Evolutionary conservation across 257 asterid genomes (phyloP).

Genomic region (Striga asiatica): DNA sequence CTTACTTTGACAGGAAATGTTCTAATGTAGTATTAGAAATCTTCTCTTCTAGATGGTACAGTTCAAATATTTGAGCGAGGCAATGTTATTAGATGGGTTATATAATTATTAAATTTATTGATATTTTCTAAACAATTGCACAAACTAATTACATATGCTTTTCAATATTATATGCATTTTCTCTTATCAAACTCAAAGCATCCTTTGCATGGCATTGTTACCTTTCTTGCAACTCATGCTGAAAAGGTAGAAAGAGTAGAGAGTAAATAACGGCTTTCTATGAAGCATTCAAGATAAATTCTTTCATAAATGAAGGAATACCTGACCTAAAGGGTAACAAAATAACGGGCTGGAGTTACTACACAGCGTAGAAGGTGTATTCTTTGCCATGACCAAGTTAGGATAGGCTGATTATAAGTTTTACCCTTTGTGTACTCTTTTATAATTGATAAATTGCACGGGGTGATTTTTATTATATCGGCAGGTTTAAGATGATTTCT

Average conservation of each 20-base stretch:
- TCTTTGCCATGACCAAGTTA: background rate
- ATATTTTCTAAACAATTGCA: background rate
- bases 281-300: background rate
- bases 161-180: background rate
- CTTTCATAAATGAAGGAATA: background rate
- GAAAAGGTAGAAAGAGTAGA: background rate
- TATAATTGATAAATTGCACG: background rate
- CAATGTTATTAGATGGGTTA: background rate
- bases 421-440: background rate
- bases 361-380: background rate
- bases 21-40: too few species aligned
- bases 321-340: background rate
- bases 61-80: background rate
- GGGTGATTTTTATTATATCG: background rate
- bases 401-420: background rate
- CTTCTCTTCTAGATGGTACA: background rate
- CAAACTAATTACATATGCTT: background rate
- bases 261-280: background rate
- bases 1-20: background rate
- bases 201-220: background rate
- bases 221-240: background rate
- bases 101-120: background rate
- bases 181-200: background rate
- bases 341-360: background rate
- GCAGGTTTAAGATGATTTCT: background rate